Evolutionary conservation across 306 rosid genomes (phyloP), one percentile per base, ranked within the genome.

Genomic region (Rosa rugosa): DNA sequence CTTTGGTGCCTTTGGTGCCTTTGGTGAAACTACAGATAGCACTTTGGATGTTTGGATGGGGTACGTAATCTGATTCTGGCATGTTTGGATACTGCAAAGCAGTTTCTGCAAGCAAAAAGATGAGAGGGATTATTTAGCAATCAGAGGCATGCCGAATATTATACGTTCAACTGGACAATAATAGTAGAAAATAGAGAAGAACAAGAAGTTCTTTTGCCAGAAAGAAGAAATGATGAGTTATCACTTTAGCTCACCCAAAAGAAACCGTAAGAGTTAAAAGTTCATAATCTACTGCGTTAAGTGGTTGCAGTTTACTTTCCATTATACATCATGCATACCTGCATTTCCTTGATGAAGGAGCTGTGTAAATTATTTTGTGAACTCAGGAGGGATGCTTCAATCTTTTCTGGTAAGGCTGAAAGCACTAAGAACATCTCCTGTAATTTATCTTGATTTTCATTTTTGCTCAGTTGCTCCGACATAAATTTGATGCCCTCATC

Each of bases 1-100:
- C 96, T 93, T 86, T 16, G 83, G 82, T 50, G 89, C 99, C 96
- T 93, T 86, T 16, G 83, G 82, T 50, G 89, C 99, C 96, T 95
- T 86, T 20, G 86, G 82, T 54, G 89, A 77, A 75, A 41, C 73
- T 63, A 78, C 73, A 53, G 87, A 46, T 17, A 50, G 81, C n/a
- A 72, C 80, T 31, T 78, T 57, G 38, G 89, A 74, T 71, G 86
- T 93, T 80, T 75, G 85, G 67, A 64, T 64, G 70, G 85, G 46
- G 51, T 84, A 40, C 42, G 47, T 47, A 78, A 67, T 85, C 64
- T 86, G 81, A 62, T 79, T 87, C 70, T 86, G 80, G 76, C 74
- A 38, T 66, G 71, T 66, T 67, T 67, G 71, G 49, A 40, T 18
- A 40, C 27, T 84, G 89, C 85, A 75, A 75, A 86, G 75, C 36